Percentiles rank a stretch among this genome's conserved stretches.
These are phyloP conservation scores for Colletotrichum orchidophilum DNA, from an alignment of 2,329 filamentous ascomycete species.

Conservation along the genomic window DNA sequence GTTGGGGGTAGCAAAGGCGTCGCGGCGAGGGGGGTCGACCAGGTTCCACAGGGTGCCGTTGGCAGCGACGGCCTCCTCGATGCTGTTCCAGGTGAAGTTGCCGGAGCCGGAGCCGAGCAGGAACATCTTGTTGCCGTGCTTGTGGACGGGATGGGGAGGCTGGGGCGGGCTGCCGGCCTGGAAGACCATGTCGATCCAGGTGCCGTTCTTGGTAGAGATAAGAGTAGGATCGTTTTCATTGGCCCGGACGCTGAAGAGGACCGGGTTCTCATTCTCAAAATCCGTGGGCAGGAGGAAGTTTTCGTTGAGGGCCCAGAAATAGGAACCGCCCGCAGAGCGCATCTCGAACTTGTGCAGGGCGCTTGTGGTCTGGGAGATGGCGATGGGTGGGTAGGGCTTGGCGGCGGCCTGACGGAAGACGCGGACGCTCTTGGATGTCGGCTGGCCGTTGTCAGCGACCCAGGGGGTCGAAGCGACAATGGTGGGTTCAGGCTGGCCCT, in stretches of 20 bases:
- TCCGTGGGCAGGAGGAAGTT: slow-evolving; percentile 51
- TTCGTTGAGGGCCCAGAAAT: slow-evolving; percentile 63
- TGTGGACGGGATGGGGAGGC: slow-evolving; percentile 70
- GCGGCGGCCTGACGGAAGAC: slow-evolving; percentile 55
- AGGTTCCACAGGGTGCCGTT: slow-evolving; percentile 65
- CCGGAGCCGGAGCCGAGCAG: slow-evolving; percentile 62
- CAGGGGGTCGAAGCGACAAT: slow-evolving; percentile 47
- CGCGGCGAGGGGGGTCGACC: slow-evolving; percentile 61
- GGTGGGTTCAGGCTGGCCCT: slow-evolving; percentile 30
- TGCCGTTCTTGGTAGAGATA: slow-evolving; percentile 54
- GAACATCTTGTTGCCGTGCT: slow-evolving; percentile 70
- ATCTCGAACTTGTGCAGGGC: slow-evolving; percentile 55
- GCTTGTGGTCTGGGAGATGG: slow-evolving; percentile 53
- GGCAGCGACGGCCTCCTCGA: slow-evolving; percentile 60
- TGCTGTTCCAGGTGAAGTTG: slow-evolving; percentile 59
- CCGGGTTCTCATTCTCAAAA: slow-evolving; percentile 49
- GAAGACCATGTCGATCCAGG: slow-evolving; percentile 67
- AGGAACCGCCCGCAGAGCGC: slow-evolving; percentile 52
- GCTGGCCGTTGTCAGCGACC: slow-evolving; percentile 59
- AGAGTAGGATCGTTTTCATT: slow-evolving; percentile 52
- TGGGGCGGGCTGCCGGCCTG: slow-evolving; percentile 53
- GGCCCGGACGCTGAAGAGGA: slow-evolving; percentile 56
- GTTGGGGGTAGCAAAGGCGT: slow-evolving; percentile 53
- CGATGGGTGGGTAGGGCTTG: slow-evolving; percentile 57
- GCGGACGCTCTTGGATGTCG: slow-evolving; percentile 49